Conservation (phyloP, 176 grass and related monocot species). For the Puccinellia tenuiflora region DNA sequence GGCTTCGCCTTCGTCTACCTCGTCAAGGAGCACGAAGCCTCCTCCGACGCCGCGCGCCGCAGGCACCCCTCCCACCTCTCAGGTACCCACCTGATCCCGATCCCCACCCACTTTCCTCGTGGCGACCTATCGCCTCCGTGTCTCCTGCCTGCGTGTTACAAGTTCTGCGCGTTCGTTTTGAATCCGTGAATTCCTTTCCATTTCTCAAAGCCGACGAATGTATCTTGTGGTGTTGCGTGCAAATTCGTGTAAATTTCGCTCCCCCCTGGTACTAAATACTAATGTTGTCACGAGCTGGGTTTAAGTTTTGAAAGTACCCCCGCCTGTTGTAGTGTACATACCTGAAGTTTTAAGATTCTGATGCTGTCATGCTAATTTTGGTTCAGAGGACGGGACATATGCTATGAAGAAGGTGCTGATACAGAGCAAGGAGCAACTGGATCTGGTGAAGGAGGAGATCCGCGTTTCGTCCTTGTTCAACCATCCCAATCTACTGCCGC, state of each 20-base stretch:
- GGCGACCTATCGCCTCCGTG: background rate
- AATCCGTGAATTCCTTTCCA: background rate
- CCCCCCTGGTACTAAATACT: background rate
- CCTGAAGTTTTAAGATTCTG: background rate
- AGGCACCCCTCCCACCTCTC: conserved; percentile 51
- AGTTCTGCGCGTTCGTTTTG: background rate
- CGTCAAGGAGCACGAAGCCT: conserved; percentile 61
- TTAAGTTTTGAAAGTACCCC: background rate
- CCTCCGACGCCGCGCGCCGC: conserved; percentile 18
- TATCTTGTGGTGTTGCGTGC: background rate
- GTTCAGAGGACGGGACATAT: conserved; percentile 72
- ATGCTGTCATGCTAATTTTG: conserved; percentile 9
- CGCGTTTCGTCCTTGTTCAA: conserved; percentile 70
- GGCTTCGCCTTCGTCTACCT: conserved; percentile 96
- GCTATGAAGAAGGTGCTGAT: conserved; percentile 92
- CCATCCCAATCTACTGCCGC: conserved; percentile 81
- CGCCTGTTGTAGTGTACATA: background rate
- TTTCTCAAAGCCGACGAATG: background rate
- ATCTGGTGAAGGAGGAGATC: conserved; percentile 96
- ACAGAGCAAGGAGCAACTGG: conserved; percentile 82
- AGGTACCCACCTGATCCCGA: conserved; percentile 38
- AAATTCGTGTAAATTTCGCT: background rate
- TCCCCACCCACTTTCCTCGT: background rate
- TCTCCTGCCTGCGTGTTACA: background rate
- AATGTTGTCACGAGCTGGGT: background rate